phyloP scores from a whole-genome alignment of 208 protist species.

The Giardia duodenalis region DNA sequence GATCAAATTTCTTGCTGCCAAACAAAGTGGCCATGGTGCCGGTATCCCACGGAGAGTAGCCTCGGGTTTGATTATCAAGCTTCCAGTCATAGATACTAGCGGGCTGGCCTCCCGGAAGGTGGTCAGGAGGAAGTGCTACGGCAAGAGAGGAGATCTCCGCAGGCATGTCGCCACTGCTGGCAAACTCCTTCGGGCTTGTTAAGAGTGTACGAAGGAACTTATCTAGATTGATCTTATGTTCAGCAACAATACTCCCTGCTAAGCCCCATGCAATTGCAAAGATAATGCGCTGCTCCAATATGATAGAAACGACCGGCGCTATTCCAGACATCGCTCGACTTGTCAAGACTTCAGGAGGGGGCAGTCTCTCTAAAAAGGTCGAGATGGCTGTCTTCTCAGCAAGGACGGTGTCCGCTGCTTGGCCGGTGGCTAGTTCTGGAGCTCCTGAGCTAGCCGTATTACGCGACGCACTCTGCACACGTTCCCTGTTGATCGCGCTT shows the following conservation, averaged over 20 bases:
- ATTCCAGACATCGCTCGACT: not conserved
- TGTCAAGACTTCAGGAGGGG: not conserved
- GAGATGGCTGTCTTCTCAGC: not conserved
- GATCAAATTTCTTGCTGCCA: not conserved
- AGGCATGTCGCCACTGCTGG: not conserved
- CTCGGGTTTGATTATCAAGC: conserved; percentile 6
- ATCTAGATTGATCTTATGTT: not conserved
- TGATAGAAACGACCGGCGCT: not conserved
- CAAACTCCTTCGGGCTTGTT: too few species aligned
- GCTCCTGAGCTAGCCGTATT: too few species aligned
- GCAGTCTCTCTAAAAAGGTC: not conserved
- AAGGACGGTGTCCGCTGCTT: not conserved
- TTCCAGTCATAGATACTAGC: conserved; percentile 8
- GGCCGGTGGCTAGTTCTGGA: too few species aligned
- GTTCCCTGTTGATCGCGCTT: too few species aligned
- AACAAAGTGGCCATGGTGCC: not conserved
- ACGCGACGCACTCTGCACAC: not conserved
- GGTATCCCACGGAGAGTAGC: not conserved
- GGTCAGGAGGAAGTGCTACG: not conserved
- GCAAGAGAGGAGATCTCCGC: not conserved
- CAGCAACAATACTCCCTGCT: not conserved
- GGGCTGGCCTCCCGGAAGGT: not conserved
- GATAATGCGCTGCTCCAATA: conserved; percentile 49
- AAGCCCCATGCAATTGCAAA: conserved; percentile 35
- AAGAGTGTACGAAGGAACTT: not conserved